Conservation (phyloP, 352 stramenopile species). For the Elongisporangium anandrum region DNA sequence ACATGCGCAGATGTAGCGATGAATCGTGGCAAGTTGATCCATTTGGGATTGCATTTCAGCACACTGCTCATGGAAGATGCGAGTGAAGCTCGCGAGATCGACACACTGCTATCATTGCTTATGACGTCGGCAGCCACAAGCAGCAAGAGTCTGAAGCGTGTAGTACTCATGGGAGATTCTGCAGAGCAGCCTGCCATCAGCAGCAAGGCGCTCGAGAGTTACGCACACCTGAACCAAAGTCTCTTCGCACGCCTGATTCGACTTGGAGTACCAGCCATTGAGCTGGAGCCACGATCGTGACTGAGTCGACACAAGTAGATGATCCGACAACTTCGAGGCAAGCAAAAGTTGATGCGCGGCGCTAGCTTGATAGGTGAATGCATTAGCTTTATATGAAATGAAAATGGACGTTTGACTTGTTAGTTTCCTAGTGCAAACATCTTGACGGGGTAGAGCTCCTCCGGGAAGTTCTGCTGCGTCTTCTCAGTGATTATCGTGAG, state of each 20-base stretch:
- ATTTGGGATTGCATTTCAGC: slow-evolving; percentile 78
- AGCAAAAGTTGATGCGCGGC: slow-evolving; percentile 7
- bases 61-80: slow-evolving; percentile 96
- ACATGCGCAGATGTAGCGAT: slow-evolving; percentile 95
- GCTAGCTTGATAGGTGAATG: background rate
- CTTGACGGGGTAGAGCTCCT: slow-evolving; percentile 94
- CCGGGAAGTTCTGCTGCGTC: slow-evolving; percentile 91
- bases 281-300: slow-evolving; percentile 52
- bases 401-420: background rate
- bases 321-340: no score
- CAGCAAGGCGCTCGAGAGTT: slow-evolving; percentile 82
- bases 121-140: slow-evolving; percentile 54
- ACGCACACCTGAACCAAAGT: slow-evolving; percentile 92
- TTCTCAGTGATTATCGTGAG: slow-evolving; percentile 81
- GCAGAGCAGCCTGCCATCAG: slow-evolving; percentile 91
- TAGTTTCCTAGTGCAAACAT: slow-evolving; percentile 87
- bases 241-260: slow-evolving; percentile 94
- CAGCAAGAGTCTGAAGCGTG: slow-evolving; percentile 75
- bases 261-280: slow-evolving; percentile 89
- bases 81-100: slow-evolving; percentile 92
- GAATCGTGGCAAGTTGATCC: slow-evolving; percentile 76
- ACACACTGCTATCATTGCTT: slow-evolving; percentile 91
- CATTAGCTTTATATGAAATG: slow-evolving; percentile 3
- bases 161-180: slow-evolving; percentile 95
- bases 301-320: background rate